A percentile compares a stretch with the other conserved stretches of the same genome.
Evolutionary conservation across 2,329 filamentous ascomycete species (phyloP).

Genomic region (Boeremia lycopersici): DNA sequence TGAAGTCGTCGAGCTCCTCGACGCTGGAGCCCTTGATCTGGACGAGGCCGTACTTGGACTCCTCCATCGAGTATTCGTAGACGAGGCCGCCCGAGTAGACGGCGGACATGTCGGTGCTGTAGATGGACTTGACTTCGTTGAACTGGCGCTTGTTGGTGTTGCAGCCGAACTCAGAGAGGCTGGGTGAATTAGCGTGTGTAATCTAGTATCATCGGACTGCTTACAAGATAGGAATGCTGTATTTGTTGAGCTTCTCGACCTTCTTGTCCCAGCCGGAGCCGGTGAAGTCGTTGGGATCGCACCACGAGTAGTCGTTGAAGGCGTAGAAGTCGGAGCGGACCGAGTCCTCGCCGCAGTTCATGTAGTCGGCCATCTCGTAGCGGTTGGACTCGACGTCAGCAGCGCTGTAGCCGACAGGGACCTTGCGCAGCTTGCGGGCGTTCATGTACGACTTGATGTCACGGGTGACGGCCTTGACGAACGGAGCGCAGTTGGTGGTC

Average conservation of each 20-base stretch:
- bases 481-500: slow-evolving; percentile 70
- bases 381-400: slow-evolving; percentile 87
- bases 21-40: slow-evolving; percentile 63
- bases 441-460: slow-evolving; percentile 83
- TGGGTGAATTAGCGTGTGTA: no score
- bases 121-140: slow-evolving; percentile 77
- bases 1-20: slow-evolving; percentile 67
- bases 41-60: slow-evolving; percentile 74
- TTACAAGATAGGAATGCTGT: slow-evolving; percentile 83
- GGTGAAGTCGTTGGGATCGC: slow-evolving; percentile 71
- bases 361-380: slow-evolving; percentile 84
- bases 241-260: slow-evolving; percentile 84
- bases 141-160: slow-evolving; percentile 82
- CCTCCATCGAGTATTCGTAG: slow-evolving; percentile 86
- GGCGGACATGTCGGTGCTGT: slow-evolving; percentile 78
- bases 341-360: slow-evolving; percentile 89
- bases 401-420: slow-evolving; percentile 81
- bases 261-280: slow-evolving; percentile 84
- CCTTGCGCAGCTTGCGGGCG: slow-evolving; percentile 68
- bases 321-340: slow-evolving; percentile 87
- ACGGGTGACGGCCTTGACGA: slow-evolving; percentile 73
- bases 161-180: slow-evolving; percentile 93
- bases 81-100: slow-evolving; percentile 97
- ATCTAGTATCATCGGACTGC: no score
- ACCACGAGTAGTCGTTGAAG: slow-evolving; percentile 91